Conservation (phyloP, 768 basidiomycete genomes). For the Neoboletus brunneissimus region DNA sequence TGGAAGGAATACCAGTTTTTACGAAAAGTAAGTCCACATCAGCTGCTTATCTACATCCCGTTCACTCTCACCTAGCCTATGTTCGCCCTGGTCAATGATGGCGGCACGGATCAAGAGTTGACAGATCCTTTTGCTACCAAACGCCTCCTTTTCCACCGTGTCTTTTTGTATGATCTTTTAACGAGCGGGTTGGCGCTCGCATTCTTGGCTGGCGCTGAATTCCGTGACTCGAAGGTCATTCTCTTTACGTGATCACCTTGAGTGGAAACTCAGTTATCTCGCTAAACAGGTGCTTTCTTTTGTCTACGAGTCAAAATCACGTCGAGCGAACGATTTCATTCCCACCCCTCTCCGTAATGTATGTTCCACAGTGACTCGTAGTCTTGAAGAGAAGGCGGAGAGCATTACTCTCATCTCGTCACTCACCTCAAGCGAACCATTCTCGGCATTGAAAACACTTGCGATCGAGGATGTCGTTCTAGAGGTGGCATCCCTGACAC, state of each 20-base stretch:
- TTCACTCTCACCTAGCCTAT: conserved; percentile 49
- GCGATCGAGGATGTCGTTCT: conserved; percentile 6
- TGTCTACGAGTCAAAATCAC: conserved; percentile 45
- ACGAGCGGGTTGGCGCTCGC: conserved; percentile 49
- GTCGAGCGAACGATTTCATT: conserved; percentile 11
- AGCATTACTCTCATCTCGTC: neutral
- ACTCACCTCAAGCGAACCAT: neutral
- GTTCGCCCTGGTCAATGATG: conserved; percentile 62
- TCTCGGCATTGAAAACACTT: neutral
- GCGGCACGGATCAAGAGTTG: conserved; percentile 30
- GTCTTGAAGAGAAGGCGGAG: conserved; percentile 6
- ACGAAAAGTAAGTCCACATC: conserved; percentile 37
- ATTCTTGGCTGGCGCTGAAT: conserved; percentile 52
- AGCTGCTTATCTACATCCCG: neutral
- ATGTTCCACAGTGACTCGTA: conserved; percentile 3
- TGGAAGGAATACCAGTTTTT: conserved; percentile 47
- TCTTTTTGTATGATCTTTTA: conserved; percentile 49
- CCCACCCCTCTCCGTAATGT: conserved; percentile 8
- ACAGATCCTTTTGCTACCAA: conserved; percentile 15
- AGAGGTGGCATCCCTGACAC: conserved; percentile 6
- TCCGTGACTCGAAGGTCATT: conserved; percentile 60
- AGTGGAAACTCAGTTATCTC: neutral
- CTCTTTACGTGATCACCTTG: neutral
- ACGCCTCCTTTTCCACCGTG: conserved; percentile 45
- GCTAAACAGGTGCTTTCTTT: conserved; percentile 54